Evolutionary conservation across 495 filamentous ascomycete species (phyloP).

Genomic region (Pyrenula aspistea): DNA sequence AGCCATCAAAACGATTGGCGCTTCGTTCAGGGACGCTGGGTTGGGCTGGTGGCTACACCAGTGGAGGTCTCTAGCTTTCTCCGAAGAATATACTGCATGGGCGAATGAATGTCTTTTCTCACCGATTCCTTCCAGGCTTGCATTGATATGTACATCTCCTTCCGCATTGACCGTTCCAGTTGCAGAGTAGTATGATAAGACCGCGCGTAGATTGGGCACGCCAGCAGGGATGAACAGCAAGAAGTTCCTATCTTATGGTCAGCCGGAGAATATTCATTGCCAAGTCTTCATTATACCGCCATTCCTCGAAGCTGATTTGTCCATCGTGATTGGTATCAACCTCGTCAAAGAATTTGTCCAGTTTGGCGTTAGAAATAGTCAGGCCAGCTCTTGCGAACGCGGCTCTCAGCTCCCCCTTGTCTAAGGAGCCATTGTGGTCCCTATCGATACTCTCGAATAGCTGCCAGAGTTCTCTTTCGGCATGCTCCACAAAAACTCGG

Average conservation of each 20-base stretch:
- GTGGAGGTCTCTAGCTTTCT: too few species aligned
- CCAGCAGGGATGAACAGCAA: conserved; percentile 82
- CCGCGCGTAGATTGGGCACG: conserved; percentile 62
- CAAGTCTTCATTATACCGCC: conserved; percentile 54
- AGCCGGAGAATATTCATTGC: conserved; percentile 7
- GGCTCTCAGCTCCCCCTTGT: conserved; percentile 65
- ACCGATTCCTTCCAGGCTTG: conserved; percentile 87
- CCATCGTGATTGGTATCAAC: conserved; percentile 86
- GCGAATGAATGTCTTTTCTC: conserved; percentile 39
- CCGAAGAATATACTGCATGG: too few species aligned
- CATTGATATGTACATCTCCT: conserved; percentile 88
- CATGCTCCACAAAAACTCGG: conserved; percentile 69
- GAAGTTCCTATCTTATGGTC: conserved; percentile 57
- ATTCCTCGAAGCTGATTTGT: conserved; percentile 83
- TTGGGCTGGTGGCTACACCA: too few species aligned
- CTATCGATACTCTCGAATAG: conserved; percentile 84
- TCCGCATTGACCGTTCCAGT: conserved; percentile 85
- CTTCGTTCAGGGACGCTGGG: conserved; percentile 48
- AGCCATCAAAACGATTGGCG: conserved; percentile 22
- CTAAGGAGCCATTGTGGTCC: conserved; percentile 77
- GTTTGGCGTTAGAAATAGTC: conserved; percentile 58
- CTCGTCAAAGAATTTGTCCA: conserved; percentile 77
- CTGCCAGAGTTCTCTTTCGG: conserved; percentile 66
- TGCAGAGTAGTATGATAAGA: conserved; percentile 84
- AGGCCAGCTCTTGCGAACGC: conserved; percentile 74